Evolutionary conservation across 225 moss, liverwort and hornwort species (phyloP), one percentile per base, ranked within the genome.

Genomic region (Straminergon stramineum): DNA sequence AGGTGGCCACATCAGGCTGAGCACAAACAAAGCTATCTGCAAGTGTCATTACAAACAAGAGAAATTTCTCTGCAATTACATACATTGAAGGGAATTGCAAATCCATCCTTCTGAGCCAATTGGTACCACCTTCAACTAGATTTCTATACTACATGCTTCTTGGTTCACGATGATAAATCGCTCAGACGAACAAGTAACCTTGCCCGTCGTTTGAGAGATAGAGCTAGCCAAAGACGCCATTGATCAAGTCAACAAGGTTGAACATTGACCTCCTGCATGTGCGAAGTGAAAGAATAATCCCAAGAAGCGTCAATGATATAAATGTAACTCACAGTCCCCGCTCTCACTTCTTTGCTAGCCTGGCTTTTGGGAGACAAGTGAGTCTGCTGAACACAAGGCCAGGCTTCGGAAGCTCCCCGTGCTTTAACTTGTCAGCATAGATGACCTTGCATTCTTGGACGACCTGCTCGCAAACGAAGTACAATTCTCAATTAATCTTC

Each of bases 311-410:
- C 83, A 62, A 67, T 34, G 69, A 56, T 78, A 82, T 27, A 88
- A 86, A 83, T 68, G 30, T 26, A 75, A 55, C 75, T 84, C 81
- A 57, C 16, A 64, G 22, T 81, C 70, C 75, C 61, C n/a, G 37
- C 55, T 91, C 41, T 91, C 82, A 93, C 87, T 92, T 95, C 77
- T 81, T 93, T 78, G 76, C 90, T 70, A 90, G 80, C 87, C 90
- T 93, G 75, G 93, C 89, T 93, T 97, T 99, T 20, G 99, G 96
- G 51, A 99, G 94, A 91, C 99, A 99, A 57, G 97, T 95, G 78
- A 99, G 93, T 91, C 99, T 95, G 76, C 99, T 99, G 90, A 99
- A 99, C 82, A 99, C 96, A 66, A 99, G 95, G 87, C 99, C 99
- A 58, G 99, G 95, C 79, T 99, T 99, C 15, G 99, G 97, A 86